Evolutionary conservation across 1,139 yeast genomes (phyloP).

Genomic region (Saccharomyces hybrid): DNA sequence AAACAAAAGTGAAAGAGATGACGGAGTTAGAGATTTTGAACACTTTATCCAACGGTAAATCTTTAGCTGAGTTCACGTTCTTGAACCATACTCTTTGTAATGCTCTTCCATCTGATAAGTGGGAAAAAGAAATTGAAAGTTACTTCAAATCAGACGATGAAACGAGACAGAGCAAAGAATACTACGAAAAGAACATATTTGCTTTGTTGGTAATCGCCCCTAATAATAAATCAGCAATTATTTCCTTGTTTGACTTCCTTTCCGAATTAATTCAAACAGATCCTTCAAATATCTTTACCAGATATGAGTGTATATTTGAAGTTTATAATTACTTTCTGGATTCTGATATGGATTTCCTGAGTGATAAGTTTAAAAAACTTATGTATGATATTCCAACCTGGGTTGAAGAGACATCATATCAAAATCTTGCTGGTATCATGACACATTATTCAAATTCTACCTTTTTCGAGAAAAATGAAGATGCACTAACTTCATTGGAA

Average conservation of each 20-base stretch:
- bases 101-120: background rate
- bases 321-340: constrained; percentile 27
- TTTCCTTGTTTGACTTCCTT: constrained; percentile 4
- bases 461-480: constrained; percentile 14
- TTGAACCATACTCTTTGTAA: constrained; percentile 9
- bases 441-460: constrained; percentile 27
- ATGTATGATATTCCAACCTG: constrained; percentile 30
- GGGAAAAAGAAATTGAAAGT: constrained; percentile 9
- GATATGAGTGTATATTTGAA: constrained; percentile 22
- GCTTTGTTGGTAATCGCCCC: constrained; percentile 8
- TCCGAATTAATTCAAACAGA: constrained; percentile 19
- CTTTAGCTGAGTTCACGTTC: constrained; percentile 8
- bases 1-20: background rate
- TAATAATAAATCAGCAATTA: constrained; percentile 8
- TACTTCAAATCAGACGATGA: constrained; percentile 4
- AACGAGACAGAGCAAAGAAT: background rate
- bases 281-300: constrained; percentile 16
- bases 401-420: constrained; percentile 27
- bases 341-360: constrained; percentile 15
- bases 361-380: constrained; percentile 25
- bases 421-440: constrained; percentile 27
- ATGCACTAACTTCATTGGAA: constrained; percentile 26
- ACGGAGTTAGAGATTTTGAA: constrained; percentile 8
- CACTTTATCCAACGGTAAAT: constrained; percentile 13
- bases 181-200: constrained; percentile 9